phyloP scores from a whole-genome alignment of 805 yeast genomes.

The Saccharomycopsis amapae region DNA sequence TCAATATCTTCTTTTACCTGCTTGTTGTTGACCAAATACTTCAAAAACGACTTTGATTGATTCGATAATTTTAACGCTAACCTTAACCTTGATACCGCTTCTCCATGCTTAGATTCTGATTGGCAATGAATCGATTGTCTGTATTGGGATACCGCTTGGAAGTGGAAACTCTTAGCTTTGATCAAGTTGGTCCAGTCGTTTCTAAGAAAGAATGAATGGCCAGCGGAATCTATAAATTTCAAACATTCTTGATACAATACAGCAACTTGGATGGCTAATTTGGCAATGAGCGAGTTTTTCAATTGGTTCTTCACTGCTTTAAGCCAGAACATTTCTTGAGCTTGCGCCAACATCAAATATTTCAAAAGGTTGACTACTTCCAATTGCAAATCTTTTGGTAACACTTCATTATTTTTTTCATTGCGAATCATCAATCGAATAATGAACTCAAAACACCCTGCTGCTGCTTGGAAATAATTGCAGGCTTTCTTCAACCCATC shows the following conservation, averaged over 20 bases:
- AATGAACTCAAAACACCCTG: constrained; percentile 52
- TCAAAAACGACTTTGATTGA: constrained; percentile 33
- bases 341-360: constrained; percentile 64
- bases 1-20: constrained; percentile 44
- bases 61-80: constrained; percentile 35
- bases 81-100: constrained; percentile 54
- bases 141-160: constrained; percentile 62
- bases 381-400: constrained; percentile 26
- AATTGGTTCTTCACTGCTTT: constrained; percentile 46
- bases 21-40: constrained; percentile 31
- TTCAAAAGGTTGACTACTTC: constrained; percentile 46
- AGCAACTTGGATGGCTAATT: constrained; percentile 57
- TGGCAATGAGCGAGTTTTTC: constrained; percentile 56
- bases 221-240: constrained; percentile 38
- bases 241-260: constrained; percentile 46
- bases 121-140: constrained; percentile 49
- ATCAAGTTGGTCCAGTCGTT: constrained; percentile 62
- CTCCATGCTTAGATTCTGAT: constrained; percentile 53
- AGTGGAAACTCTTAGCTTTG: constrained; percentile 54
- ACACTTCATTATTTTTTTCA: constrained; percentile 7
- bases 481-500: constrained; percentile 60
- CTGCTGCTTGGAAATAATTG: constrained; percentile 58
- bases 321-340: constrained; percentile 83
- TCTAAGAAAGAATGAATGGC: constrained; percentile 29
- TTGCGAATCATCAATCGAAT: constrained; percentile 20